Conservation (phyloP, 176 grass and related monocot species). For the Tillandsia leiboldiana region DNA sequence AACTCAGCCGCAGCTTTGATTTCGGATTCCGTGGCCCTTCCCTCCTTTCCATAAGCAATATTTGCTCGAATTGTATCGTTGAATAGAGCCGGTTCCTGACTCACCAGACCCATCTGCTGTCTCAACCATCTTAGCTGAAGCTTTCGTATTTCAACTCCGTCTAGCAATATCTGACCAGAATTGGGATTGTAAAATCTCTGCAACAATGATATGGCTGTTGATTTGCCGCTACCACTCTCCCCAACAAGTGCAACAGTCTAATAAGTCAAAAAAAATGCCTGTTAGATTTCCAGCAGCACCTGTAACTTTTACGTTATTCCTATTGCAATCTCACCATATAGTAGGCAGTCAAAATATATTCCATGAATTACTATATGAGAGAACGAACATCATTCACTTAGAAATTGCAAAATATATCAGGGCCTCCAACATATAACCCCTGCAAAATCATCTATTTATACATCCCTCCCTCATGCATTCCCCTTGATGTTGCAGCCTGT, state of each 20-base stretch:
- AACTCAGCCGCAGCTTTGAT: constrained; percentile 61
- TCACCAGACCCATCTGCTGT: constrained; percentile 94
- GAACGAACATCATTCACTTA: too few relatives aligned
- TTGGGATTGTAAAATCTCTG: constrained; percentile 89
- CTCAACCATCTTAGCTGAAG: constrained; percentile 88
- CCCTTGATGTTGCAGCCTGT: too few relatives aligned
- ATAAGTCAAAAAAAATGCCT: constrained; percentile 19
- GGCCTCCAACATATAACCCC: too few relatives aligned
- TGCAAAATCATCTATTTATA: too few relatives aligned
- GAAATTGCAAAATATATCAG: too few relatives aligned
- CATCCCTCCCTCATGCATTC: too few relatives aligned
- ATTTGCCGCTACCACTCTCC: constrained; percentile 95
- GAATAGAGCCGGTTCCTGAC: constrained; percentile 91
- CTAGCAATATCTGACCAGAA: constrained; percentile 70
- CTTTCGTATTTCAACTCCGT: constrained; percentile 81
- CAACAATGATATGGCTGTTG: constrained; percentile 76
- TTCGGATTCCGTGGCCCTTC: constrained; percentile 62
- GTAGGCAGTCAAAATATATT: too few relatives aligned
- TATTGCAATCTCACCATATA: too few relatives aligned
- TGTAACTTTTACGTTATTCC: neutral
- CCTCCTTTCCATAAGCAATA: constrained; percentile 94
- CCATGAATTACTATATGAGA: too few relatives aligned
- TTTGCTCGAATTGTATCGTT: constrained; percentile 80
- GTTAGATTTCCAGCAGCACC: constrained; percentile 18
- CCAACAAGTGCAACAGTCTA: constrained; percentile 95